Base-by-base conservation (phyloP, 1,139 yeast species). In the Yamadazyma sp. region DNA sequence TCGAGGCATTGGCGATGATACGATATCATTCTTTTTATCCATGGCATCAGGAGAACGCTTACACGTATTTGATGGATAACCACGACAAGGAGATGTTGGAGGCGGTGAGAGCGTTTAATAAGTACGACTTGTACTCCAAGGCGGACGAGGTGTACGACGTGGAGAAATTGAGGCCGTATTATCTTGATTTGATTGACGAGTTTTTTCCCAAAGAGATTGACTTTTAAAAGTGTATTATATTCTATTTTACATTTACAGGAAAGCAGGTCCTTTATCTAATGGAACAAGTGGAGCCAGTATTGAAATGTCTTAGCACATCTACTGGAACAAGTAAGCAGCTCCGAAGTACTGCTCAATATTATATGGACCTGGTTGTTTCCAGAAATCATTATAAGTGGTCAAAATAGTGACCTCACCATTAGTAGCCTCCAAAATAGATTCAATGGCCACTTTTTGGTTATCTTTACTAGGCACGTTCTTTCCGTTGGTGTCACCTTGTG, bases 331-430 rank as follows among this genome's bases (percentile, higher is more conserved):
- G 28, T 71, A 62, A 37, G 80, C 69, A 44, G 80, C 70, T 52
- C 97, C 97, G 53, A 89, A 89, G 41, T 79, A 79, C 64, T 87
- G 96, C 64, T 89, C 97, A 54, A 89, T 81, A 47, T 82, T 84
- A 59, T 86, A 82, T 3, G 76, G 73, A 41, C 97, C 97, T 21
- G 96, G 90, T n/a, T 59, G 53, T 61, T 89, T 89, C 97, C 97
- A 89, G 62, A 62, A 71, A 59, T 89, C 97, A 56, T 89, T 71
- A 61, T 63, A 87, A 12, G 89, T 80, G 14, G 95, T 80, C 52
- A 89, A 72, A 44, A 89, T 76, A 4, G 90, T 83, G 34, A 79
- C 78, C 34, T 81, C 79, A 33, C 76, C 69, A 33, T 79, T 78
- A 36, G 82, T 64, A 33, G 69, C 73, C 18, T 76, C 66, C 35